Base-by-base conservation (phyloP, 768 basidiomycete species). In the Gymnopilus junonius region DNA sequence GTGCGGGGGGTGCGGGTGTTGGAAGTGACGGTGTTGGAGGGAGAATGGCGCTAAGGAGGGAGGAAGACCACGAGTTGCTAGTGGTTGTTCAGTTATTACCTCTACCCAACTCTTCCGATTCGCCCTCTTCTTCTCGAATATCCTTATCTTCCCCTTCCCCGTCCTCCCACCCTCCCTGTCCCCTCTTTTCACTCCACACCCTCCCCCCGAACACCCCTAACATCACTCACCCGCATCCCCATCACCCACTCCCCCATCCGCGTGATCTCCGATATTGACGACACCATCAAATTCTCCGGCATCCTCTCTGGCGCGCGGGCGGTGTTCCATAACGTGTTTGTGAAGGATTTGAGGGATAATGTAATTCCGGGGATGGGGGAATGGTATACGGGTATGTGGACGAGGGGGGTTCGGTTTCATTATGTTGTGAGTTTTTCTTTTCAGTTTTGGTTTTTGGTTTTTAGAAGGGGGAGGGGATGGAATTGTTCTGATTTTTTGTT, bases 241-340 rank as follows among this genome's bases (percentile, higher is more conserved):
- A 80, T 94, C 35, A 85, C 89, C 0, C 78, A 87, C 68, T 83
- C 85, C 2, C 83, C 84, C 1, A 75, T 96, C 14, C 88, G 93
- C 17, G 85, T 97, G 58, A 90, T 98, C 14, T 96, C 94, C 8
- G 96, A 98, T 69, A 91, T 98, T 43, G 96, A 98, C 70, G 96
- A 98, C 75, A 98, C 96, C 0, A 83, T 97, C 60, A 96, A 96
- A 71, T 71, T 83, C 25, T 90, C 94, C 0, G 88, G 90, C 48
- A 83, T 99, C n/a, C 70, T 90, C 5, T 80, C 82, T 2, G 97
- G 97, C 0, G 89, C 94, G 0, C 83, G 94, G 42, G 81, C 88
- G 1, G 89, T 93, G 3, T 97, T 98, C 74, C 83, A 89, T 59
- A 97, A 95, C 70, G 95, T 97, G 0, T 99, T 99, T 64, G 94